phyloP scores from a whole-genome alignment of 257 asterid species.

The Hygrophila difformis region DNA sequence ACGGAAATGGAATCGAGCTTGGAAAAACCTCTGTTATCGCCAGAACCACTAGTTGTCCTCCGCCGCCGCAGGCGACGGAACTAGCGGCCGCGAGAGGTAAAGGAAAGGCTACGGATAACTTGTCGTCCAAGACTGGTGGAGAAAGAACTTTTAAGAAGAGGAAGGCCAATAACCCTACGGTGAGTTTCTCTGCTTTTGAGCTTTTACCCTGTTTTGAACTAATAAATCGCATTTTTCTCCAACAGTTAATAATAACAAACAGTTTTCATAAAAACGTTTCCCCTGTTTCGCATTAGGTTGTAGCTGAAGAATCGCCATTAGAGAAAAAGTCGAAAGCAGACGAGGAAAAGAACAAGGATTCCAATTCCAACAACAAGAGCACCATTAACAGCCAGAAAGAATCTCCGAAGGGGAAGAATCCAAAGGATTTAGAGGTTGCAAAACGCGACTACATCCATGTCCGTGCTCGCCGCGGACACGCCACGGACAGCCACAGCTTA shows the following conservation, averaged over 20 bases:
- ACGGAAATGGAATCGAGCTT: background rate
- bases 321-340: background rate
- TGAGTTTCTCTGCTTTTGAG: background rate
- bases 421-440: slow-evolving; percentile 42
- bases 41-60: slow-evolving; percentile 53
- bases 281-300: background rate
- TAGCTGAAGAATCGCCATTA: background rate
- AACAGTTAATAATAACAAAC: no score
- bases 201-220: background rate
- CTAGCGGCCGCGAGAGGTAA: slow-evolving; percentile 28
- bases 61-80: slow-evolving; percentile 34
- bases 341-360: slow-evolving; percentile 35
- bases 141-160: background rate
- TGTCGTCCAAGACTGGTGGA: slow-evolving; percentile 32
- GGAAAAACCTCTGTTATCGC: slow-evolving; percentile 16
- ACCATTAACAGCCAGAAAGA: background rate
- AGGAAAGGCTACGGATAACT: slow-evolving; percentile 41
- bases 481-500: slow-evolving; percentile 96
- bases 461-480: slow-evolving; percentile 97
- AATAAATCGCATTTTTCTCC: no score
- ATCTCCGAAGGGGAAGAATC: slow-evolving; percentile 11
- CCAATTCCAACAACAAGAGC: slow-evolving; percentile 14
- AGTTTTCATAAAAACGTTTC: no score
- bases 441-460: slow-evolving; percentile 83
- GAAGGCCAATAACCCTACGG: background rate